Percentiles rank a stretch among this genome's conserved stretches.
Conservation (phyloP, 371 early-diverging fungal genomes). For the Syncephalastrum sp. region DNA sequence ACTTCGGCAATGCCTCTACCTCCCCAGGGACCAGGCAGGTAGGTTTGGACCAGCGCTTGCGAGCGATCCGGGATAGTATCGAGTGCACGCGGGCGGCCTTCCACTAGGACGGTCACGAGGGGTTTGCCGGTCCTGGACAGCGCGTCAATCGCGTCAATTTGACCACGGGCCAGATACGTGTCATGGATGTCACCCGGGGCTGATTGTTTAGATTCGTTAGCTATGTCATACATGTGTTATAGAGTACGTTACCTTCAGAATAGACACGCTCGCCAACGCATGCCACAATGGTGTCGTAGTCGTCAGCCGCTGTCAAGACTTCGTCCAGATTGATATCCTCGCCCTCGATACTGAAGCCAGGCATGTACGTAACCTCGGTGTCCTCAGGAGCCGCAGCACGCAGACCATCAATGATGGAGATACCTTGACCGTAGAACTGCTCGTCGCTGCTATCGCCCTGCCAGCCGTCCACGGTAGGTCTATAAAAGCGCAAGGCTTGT, state of each 20-base stretch:
- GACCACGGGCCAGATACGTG: conserved; percentile 47
- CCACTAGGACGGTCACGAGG: conserved; percentile 50
- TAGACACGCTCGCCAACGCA: conserved; percentile 53
- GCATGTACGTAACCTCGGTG: conserved; percentile 30
- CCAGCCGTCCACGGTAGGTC: conserved; percentile 34
- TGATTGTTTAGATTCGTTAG: background rate
- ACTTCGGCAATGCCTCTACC: conserved; percentile 59
- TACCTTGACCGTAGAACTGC: conserved; percentile 49
- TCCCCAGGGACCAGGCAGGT: conserved; percentile 63
- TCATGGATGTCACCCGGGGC: conserved; percentile 58
- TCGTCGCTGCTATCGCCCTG: conserved; percentile 42
- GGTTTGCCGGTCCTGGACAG: conserved; percentile 30
- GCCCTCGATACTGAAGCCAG: conserved; percentile 26
- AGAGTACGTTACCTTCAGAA: conserved; percentile 36
- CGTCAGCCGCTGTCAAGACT: conserved; percentile 28
- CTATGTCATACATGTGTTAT: background rate
- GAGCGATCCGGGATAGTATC: conserved; percentile 37
- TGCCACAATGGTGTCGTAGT: conserved; percentile 45
- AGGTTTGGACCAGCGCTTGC: conserved; percentile 49
- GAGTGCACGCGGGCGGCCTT: conserved; percentile 61
- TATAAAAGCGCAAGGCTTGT: conserved; percentile 2
- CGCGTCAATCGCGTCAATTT: conserved; percentile 37
- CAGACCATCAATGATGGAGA: conserved; percentile 46
- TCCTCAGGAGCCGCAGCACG: conserved; percentile 33
- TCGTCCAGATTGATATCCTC: conserved; percentile 26